Percentiles rank a stretch among this genome's conserved stretches.
phyloP scores from a whole-genome alignment of 148 eudicot species.

The Amaranthus palmeri region DNA sequence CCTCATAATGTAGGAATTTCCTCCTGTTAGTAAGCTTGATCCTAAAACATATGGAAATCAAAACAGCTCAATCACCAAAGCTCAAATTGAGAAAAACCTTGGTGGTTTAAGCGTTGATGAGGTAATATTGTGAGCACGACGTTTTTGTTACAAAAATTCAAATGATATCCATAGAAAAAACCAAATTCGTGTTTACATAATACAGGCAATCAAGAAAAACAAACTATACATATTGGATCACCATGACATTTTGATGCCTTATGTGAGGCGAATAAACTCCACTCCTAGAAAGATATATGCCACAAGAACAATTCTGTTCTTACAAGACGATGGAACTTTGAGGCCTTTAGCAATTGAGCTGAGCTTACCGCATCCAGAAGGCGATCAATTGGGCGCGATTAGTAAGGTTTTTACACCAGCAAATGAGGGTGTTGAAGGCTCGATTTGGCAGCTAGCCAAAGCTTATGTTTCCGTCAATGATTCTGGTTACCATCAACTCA shows the following conservation, averaged over 20 bases:
- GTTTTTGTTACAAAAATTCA: neutral
- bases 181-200: constrained; percentile 4
- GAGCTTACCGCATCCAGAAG: constrained; percentile 61
- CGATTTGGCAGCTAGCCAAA: constrained; percentile 78
- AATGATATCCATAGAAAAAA: neutral
- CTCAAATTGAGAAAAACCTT: constrained; percentile 43
- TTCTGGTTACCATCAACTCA: constrained; percentile 72
- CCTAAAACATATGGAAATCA: constrained; percentile 58
- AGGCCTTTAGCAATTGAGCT: constrained; percentile 73
- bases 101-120: constrained; percentile 47
- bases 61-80: constrained; percentile 53
- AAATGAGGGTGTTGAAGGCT: constrained; percentile 47
- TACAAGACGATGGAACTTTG: constrained; percentile 60
- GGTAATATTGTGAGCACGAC: constrained; percentile 32
- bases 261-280: constrained; percentile 50
- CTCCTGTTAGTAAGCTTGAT: constrained; percentile 70
- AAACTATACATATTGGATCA: constrained; percentile 67
- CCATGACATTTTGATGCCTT: constrained; percentile 68
- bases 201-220: constrained; percentile 48
- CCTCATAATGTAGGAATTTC: constrained; percentile 32
- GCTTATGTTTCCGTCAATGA: constrained; percentile 81
- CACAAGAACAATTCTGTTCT: constrained; percentile 64
- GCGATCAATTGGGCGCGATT: constrained; percentile 43
- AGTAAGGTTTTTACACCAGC: constrained; percentile 63
- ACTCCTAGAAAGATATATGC: constrained; percentile 62